Evolutionary conservation across 768 basidiomycete genomes (phyloP).

Genomic region (Psilocybe azurescens): DNA sequence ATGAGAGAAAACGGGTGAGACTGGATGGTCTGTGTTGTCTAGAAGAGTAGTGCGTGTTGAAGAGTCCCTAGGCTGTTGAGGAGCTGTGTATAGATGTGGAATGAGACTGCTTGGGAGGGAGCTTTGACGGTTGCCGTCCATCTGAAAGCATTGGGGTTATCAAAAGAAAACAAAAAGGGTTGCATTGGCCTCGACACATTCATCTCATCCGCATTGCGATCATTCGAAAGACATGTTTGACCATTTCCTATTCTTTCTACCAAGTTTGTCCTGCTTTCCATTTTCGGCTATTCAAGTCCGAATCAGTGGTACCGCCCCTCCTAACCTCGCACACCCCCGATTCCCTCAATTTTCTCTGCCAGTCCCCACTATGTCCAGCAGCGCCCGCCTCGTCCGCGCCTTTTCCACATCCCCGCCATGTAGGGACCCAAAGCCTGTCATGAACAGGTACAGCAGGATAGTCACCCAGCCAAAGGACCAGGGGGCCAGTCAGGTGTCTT

Average conservation of each 20-base stretch:
- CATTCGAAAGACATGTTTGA: constrained; percentile 37
- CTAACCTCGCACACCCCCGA: constrained; percentile 33
- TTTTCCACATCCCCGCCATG: constrained; percentile 45
- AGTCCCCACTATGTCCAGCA: constrained; percentile 9
- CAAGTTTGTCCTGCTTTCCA: constrained; percentile 22
- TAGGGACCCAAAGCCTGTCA: constrained; percentile 42
- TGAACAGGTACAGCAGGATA: constrained; percentile 77
- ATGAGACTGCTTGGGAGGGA: constrained; percentile 57
- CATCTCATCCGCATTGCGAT: constrained; percentile 32
- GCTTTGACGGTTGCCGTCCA: constrained; percentile 39
- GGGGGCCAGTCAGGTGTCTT: constrained; percentile 85
- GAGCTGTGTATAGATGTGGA: constrained; percentile 48
- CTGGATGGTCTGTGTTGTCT: constrained; percentile 2
- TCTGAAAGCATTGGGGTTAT: constrained; percentile 14
- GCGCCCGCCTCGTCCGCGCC: constrained; percentile 35
- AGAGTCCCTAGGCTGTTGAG: constrained; percentile 35
- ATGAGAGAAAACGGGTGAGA: constrained; percentile 4
- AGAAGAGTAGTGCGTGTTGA: constrained; percentile 31
- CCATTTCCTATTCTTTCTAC: constrained; percentile 42
- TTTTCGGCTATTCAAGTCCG: constrained; percentile 37
- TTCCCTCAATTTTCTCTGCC: constrained; percentile 7
- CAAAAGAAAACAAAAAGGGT: constrained; percentile 25
- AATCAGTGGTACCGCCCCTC: constrained; percentile 39
- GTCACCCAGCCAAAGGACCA: constrained; percentile 94
- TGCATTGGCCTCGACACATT: constrained; percentile 38